phyloP scores from a whole-genome alignment of 257 asterid species.

The Nicotiana sylvestris region DNA sequence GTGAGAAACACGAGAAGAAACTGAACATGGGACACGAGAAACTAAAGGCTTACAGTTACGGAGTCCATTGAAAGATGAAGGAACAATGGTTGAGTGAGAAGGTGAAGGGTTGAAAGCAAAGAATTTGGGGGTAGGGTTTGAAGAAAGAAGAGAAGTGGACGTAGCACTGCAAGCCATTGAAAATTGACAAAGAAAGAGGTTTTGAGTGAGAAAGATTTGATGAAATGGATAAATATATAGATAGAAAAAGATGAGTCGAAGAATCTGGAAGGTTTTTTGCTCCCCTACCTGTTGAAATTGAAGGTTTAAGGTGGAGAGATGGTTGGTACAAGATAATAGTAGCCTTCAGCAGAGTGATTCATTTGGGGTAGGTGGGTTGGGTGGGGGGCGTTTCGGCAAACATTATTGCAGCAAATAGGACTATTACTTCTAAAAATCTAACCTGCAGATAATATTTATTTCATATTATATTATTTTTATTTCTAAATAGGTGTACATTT shows the following conservation, averaged over 20 bases:
- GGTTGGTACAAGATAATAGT: too few relatives aligned
- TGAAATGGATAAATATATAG: neutral
- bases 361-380: too few relatives aligned
- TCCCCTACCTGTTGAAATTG: too few relatives aligned
- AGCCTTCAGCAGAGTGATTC: too few relatives aligned
- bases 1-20: constrained; percentile 33
- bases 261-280: neutral
- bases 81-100: constrained; percentile 25
- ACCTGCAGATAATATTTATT: too few relatives aligned
- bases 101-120: neutral
- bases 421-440: too few relatives aligned
- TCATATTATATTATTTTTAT: too few relatives aligned
- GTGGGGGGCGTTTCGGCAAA: too few relatives aligned
- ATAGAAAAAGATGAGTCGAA: neutral
- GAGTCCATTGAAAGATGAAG: constrained; percentile 49
- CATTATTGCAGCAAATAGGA: too few relatives aligned
- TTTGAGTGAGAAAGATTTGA: neutral
- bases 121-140: constrained; percentile 20
- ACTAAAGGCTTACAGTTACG: constrained; percentile 30
- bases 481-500: too few relatives aligned
- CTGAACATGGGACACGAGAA: constrained; percentile 30
- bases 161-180: constrained; percentile 63
- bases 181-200: neutral
- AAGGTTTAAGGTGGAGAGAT: too few relatives aligned
- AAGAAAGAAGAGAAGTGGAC: constrained; percentile 44